Base-by-base conservation (phyloP, 2,329 filamentous ascomycete genomes). In the Calonectria naviculata region DNA sequence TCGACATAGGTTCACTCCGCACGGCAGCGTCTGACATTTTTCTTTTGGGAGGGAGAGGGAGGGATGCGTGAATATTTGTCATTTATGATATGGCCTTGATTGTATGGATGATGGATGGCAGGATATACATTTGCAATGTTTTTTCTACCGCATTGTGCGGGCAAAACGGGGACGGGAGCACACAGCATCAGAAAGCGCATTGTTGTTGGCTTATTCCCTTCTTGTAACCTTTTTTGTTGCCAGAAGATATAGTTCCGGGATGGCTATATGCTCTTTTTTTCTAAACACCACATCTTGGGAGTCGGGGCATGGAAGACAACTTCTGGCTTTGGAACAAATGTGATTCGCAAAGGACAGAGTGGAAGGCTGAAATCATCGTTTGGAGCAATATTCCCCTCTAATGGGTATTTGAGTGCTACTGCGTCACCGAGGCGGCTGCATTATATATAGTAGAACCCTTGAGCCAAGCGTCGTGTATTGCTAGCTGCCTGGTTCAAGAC, bases 41-140 rank as follows among this genome's bases (percentile, higher is more conserved):
- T 71, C 70, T n/a, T n/a, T n/a, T n/a, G n/a, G n/a, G n/a, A n/a
- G n/a, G n/a, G n/a, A n/a, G n/a, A n/a, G 46, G 42, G 64, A 54
- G 61, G 65, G 44, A 62, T 52, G 31, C 24, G 64, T 70, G 68
- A 68, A 54, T 54, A 58, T 65, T 63, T 72, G 58, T 67, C 69
- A 65, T 71, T 65, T 64, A 63, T 63, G 62, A 58, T 64, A 66
- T 70, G 31, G 58, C 56, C 26, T 38, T n/a, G 34, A 36, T 66
- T 69, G 64, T 71, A 72, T 73, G 71, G 62, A 71, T 56, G 52
- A 58, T 47, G 67, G 64, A 77, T 73, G 67, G 71, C 68, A 73
- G 73, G 75, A 77, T 77, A 78, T 71, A 74, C 71, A 78, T 74
- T 56, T 70, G 56, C 46, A 68, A 72, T 28, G 61, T 19, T 54